These are phyloP conservation scores for Kernera saxatilis DNA, from an alignment of 345 rosid genomes.

Conservation along the genomic window DNA sequence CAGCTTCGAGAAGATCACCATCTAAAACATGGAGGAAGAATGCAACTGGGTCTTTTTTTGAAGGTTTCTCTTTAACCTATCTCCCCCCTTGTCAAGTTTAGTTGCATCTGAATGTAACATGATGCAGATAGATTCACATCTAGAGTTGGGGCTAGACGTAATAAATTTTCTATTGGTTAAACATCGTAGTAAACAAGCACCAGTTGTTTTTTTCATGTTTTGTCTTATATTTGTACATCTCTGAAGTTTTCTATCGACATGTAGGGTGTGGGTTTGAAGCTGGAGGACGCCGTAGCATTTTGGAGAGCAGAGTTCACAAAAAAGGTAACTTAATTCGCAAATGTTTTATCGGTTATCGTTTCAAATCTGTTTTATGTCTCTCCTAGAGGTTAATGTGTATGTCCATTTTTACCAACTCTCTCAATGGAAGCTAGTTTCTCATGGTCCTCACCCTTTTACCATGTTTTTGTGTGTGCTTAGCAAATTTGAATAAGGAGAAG, in stretches of 20 bases:
- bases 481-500: background rate
- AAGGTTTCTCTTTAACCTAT: constrained; percentile 48
- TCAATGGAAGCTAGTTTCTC: background rate
- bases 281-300: constrained; percentile 92
- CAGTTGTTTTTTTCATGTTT: background rate
- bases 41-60: constrained; percentile 91
- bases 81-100: background rate
- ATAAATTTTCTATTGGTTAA: background rate
- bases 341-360: background rate
- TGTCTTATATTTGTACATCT: background rate
- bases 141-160: constrained; percentile 13
- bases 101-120: background rate
- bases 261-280: constrained; percentile 85
- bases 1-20: constrained; percentile 96
- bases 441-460: background rate
- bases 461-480: background rate
- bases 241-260: background rate
- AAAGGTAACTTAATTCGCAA: constrained; percentile 45
- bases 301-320: constrained; percentile 90
- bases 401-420: background rate
- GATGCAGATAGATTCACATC: background rate
- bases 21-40: constrained; percentile 94
- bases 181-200: background rate
- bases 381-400: background rate
- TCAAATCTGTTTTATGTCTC: background rate